Evolutionary conservation across 345 rosid genomes (phyloP), one percentile per base, ranked within the genome.

Genomic region (Syzygium jambos): DNA sequence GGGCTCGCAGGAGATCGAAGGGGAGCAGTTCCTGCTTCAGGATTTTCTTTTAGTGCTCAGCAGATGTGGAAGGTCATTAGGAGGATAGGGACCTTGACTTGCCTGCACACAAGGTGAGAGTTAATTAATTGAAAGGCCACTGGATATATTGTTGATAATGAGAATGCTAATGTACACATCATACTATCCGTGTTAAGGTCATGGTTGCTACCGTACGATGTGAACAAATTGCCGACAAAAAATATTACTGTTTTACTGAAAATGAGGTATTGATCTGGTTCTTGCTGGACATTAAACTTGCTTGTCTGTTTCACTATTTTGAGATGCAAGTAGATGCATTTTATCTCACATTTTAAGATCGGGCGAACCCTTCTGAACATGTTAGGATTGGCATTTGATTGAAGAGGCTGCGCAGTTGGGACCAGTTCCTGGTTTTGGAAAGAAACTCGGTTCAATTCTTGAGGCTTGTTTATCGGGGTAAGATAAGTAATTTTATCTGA

Each of bases 151-250:
- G 73, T 55, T 85, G 82, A 84, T 86, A 19, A 84, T 89, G 59
- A 21, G 4, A 22, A 86, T 53, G 46, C 30, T 21, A 34, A 38
- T 30, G 43, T 38, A 14, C 13, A 2, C 57, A 78, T 80, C 30
- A 77, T 57, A 78, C 85, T 55, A 54, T 89, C 86, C 68, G 51
- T 85, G 90, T 84, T 86, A 78, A 96, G 98, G 96, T 97, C 87
- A 95, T 96, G 98, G 98, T 95, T 89, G 97, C 98, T 87, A 95
- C 97, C 43, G 95, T 95, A 89, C 96, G 98, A n/a, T 97, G 98
- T 91, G 98, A 96, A 90, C 97, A 95, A 93, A 97, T 97, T 90
- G 96, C 98, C 23, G 80, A 91, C 56, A 96, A 95, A 88, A 95
- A 93, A 92, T 92, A 90, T 85, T 90, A 22, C 46, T 46, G 52